phyloP scores from a whole-genome alignment of 2,329 filamentous ascomycete species.

The Penicillium sp. region DNA sequence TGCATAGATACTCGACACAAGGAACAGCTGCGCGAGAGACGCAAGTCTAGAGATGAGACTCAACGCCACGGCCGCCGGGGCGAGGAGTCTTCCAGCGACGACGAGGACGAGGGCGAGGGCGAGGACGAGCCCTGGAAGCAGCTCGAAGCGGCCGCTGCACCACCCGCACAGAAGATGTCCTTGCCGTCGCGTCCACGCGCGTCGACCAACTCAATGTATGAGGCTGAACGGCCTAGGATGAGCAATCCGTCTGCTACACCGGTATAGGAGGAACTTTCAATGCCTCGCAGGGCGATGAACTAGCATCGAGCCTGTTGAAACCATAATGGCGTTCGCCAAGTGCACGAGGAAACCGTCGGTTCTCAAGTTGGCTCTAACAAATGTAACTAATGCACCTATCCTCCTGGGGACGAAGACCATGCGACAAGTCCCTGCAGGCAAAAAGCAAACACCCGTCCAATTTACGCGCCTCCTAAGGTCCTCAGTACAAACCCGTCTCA shows the following conservation, averaged over 20 bases:
- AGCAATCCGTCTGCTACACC: constrained; percentile 10
- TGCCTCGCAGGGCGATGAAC: background rate
- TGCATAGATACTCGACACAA: constrained; percentile 38
- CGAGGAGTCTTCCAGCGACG: constrained; percentile 37
- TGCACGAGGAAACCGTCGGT: background rate
- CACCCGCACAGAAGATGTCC: constrained; percentile 14
- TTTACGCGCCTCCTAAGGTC: background rate
- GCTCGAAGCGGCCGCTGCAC: constrained; percentile 33
- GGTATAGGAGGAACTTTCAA: constrained; percentile 3
- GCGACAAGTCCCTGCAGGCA: constrained; percentile 1
- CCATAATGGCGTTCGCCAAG: background rate
- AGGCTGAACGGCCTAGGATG: constrained; percentile 10
- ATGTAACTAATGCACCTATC: constrained; percentile 1
- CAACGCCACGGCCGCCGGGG: constrained; percentile 37
- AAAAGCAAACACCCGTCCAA: background rate
- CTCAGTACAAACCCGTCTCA: background rate
- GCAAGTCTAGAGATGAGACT: constrained; percentile 45
- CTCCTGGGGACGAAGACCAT: background rate
- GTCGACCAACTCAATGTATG: constrained; percentile 14
- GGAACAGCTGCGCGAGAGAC: constrained; percentile 38
- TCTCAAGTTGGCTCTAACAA: background rate
- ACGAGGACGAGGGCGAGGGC: constrained; percentile 37
- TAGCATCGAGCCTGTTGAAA: background rate
- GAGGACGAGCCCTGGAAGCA: constrained; percentile 31
- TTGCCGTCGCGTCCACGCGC: constrained; percentile 21